Conservation (phyloP, 163 green algal genomes). For the Coccomyxa subellipsoidea region DNA sequence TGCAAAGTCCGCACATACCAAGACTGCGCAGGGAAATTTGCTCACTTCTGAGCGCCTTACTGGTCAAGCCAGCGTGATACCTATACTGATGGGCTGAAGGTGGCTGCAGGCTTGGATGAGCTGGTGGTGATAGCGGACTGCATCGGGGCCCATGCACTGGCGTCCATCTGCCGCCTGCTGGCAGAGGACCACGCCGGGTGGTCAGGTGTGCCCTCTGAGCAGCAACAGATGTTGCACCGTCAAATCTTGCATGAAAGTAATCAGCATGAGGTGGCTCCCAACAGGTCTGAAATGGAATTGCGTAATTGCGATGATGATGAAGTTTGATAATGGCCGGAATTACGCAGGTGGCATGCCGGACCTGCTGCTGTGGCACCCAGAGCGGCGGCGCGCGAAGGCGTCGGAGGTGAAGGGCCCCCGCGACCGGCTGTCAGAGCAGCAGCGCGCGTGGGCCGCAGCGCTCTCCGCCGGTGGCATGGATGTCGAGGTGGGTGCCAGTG, state of each 20-base stretch:
- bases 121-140: slow-evolving; percentile 78
- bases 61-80: too few relatives aligned
- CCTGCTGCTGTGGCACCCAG: slow-evolving; percentile 84
- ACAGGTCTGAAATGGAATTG: neutral
- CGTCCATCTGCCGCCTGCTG: slow-evolving; percentile 76
- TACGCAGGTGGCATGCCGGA: slow-evolving; percentile 87
- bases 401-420: slow-evolving; percentile 80
- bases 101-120: slow-evolving; percentile 50
- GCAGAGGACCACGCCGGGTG: slow-evolving; percentile 76
- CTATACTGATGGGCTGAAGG: too few relatives aligned
- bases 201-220: slow-evolving; percentile 29
- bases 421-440: slow-evolving; percentile 81
- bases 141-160: slow-evolving; percentile 69
- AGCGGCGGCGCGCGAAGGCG: slow-evolving; percentile 48
- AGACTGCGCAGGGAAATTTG: too few relatives aligned
- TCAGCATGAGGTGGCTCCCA: too few relatives aligned
- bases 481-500: slow-evolving; percentile 46
- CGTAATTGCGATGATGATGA: too few relatives aligned
- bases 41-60: too few relatives aligned
- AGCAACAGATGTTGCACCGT: neutral
- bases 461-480: slow-evolving; percentile 56
- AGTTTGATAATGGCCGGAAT: neutral
- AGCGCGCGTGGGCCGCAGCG: slow-evolving; percentile 76
- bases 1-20: too few relatives aligned
- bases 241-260: too few relatives aligned